Evolutionary conservation across 2,329 filamentous ascomycete genomes (phyloP).

Genomic region (Daldinia eschscholtzii): DNA sequence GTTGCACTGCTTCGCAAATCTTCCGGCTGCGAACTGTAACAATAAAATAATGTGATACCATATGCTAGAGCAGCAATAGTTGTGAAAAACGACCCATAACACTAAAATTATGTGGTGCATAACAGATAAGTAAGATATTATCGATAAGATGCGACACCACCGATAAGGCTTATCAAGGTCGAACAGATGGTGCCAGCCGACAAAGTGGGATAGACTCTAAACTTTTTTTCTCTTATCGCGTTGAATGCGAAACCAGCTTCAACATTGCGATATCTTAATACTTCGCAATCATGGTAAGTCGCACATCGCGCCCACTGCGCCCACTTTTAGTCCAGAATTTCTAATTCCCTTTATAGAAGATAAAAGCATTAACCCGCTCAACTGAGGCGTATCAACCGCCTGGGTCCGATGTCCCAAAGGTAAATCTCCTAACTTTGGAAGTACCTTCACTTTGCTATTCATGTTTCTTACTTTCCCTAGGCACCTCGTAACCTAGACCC

Average conservation of each 20-base stretch:
- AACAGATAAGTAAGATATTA: background rate
- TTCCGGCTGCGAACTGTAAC: background rate
- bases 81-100: too few relatives aligned
- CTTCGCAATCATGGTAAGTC: conserved; percentile 36
- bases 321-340: background rate
- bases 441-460: conserved; percentile 34
- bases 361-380: conserved; percentile 76
- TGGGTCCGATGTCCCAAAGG: conserved; percentile 73
- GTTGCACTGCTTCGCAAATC: conserved; percentile 2
- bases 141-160: conserved; percentile 17
- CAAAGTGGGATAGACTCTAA: conserved; percentile 22
- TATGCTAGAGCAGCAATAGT: background rate
- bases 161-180: conserved; percentile 10
- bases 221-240: conserved; percentile 28
- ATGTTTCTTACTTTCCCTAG: conserved; percentile 53
- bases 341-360: conserved; percentile 59
- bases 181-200: conserved; percentile 7
- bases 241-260: conserved; percentile 20
- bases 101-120: background rate
- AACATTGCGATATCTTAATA: conserved; percentile 20
- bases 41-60: background rate
- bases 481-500: conserved; percentile 72
- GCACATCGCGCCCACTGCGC: too few relatives aligned
- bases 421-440: conserved; percentile 20
- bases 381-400: conserved; percentile 74